Percentiles rank a stretch among this genome's conserved stretches.
These are phyloP conservation scores for Cystobasidium sp. DNA, from an alignment of 1,284 basidiomycete genomes.

Conservation along the genomic window DNA sequence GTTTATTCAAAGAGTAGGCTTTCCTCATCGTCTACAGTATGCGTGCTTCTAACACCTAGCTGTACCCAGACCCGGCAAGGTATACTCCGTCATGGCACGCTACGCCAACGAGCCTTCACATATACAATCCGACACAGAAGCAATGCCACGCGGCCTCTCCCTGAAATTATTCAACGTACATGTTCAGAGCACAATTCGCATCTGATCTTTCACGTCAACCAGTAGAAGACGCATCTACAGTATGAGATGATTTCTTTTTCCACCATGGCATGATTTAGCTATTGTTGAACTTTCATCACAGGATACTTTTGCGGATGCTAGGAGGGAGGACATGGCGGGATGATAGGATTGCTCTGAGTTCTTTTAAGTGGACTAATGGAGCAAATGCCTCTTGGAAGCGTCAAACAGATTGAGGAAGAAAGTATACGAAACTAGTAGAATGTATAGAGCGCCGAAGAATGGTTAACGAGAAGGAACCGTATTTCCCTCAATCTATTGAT, in stretches of 20 bases:
- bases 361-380: conserved; percentile 43
- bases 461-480: conserved; percentile 15
- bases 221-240: conserved; percentile 39
- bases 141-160: conserved; percentile 36
- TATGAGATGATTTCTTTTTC: conserved; percentile 38
- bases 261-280: conserved; percentile 41
- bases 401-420: conserved; percentile 41
- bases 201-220: conserved; percentile 30
- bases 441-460: conserved; percentile 29
- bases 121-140: conserved; percentile 26
- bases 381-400: conserved; percentile 37
- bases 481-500: conserved; percentile 33
- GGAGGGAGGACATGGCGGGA: conserved; percentile 43
- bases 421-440: conserved; percentile 24
- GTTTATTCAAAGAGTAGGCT: conserved; percentile 39
- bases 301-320: conserved; percentile 17
- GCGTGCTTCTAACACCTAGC: too few relatives aligned
- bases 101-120: conserved; percentile 44
- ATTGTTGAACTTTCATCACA: conserved; percentile 34
- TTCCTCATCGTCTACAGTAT: too few relatives aligned
- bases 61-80: conserved; percentile 23
- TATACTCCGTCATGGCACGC: conserved; percentile 33
- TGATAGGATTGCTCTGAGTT: conserved; percentile 40
- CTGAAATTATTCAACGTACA: conserved; percentile 42
- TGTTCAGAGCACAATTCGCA: conserved; percentile 42